A percentile compares a stretch with the other conserved stretches of the same genome.
Conservation (phyloP, 208 protist genomes). For the Angomonas ambiguus region DNA sequence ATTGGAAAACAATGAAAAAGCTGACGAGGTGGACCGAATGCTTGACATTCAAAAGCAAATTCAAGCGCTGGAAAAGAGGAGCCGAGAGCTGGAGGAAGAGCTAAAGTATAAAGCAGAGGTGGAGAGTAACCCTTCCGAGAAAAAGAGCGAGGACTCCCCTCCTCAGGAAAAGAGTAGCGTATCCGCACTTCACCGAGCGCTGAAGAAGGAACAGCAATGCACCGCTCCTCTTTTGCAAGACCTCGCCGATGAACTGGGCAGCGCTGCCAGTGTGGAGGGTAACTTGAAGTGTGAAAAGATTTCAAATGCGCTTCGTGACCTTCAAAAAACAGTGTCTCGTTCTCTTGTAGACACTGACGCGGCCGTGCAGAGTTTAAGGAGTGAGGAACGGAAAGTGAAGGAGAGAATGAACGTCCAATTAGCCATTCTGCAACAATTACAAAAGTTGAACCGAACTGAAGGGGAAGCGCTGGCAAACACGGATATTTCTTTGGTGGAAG, state of each 20-base stretch:
- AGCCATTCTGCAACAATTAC: neutral
- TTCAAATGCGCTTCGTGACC: neutral
- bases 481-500: neutral
- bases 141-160: neutral
- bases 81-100: neutral
- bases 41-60: neutral
- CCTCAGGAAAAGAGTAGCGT: neutral
- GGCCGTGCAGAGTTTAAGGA: neutral
- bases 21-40: neutral
- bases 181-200: neutral
- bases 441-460: neutral
- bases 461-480: neutral
- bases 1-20: neutral
- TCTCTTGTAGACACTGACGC: neutral
- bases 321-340: conserved; percentile 1
- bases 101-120: neutral
- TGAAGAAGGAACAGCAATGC: neutral
- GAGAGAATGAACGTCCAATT: neutral
- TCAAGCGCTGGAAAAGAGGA: neutral
- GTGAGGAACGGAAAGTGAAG: neutral
- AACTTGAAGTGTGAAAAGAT: neutral
- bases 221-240: neutral
- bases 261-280: neutral
- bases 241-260: neutral
- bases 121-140: neutral